Evolutionary conservation across 2,329 filamentous ascomycete genomes (phyloP), one percentile per base, ranked within the genome.

Genomic region (Fusarium bulbicola): DNA sequence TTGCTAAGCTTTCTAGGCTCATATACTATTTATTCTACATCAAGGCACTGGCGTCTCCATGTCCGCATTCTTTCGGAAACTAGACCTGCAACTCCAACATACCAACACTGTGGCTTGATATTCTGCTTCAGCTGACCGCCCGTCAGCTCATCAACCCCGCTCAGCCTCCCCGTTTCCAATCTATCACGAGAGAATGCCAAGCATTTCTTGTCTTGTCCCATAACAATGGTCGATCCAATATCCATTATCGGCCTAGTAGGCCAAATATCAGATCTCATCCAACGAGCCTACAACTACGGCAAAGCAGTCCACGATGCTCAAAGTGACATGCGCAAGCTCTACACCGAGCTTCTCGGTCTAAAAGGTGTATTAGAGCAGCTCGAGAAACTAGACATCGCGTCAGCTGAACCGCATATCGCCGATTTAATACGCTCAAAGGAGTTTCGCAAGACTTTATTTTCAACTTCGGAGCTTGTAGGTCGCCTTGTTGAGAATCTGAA

Each of bases 381-480:
- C 0, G 49, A 52, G 0, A 12, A 36, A 12, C 4, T 52, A 15
- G 49, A 26, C 0, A 24, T 52, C 0, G n/a, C 32, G 0, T 52
- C 32, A 36, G 49, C 32, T 6, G 49, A 52, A 2, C 32, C 32
- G 0, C 16, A 52, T 8, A 15, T 36, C 7, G 49, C 49, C 4
- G n/a, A 36, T 24, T 4, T 36, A 1, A 24, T 3, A 34, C 16
- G 1, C 16, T 52, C n/a, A 0, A 36, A 7, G 0, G 32, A 36
- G 8, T 52, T 52, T 20, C 49, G 49, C 1, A 20, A 4, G 16
- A 36, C 49, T 4, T 18, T 52, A 3, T 26, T 3, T 21, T 36
- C 12, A 3, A 26, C 49, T 0, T 52, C 49, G 6, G 21, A 36
- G n/a, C 1, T 52, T 24, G 4, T 52, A 2, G 12, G 11, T 10